Evolutionary conservation across 768 basidiomycete genomes (phyloP).

Genomic region (Candolleomyces efflorescens): DNA sequence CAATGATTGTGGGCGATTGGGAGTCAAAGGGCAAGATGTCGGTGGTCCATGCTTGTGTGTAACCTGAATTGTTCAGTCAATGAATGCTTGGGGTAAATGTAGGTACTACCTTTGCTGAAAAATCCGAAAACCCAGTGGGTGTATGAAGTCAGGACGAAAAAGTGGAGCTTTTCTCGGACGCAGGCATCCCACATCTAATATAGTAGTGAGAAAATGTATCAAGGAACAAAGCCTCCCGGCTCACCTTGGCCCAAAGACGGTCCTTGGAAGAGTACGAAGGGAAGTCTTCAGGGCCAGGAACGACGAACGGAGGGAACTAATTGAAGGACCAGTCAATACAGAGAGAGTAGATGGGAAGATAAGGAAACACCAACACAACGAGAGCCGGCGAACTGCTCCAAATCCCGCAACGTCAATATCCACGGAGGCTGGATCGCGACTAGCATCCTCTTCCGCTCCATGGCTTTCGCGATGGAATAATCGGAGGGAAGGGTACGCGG

Average conservation of each 20-base stretch:
- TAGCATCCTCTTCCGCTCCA: constrained; percentile 33
- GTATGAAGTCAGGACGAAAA: constrained; percentile 59
- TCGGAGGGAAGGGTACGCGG: constrained; percentile 8
- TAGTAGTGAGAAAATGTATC: neutral
- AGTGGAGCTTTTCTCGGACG: constrained; percentile 40
- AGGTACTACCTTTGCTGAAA: constrained; percentile 46
- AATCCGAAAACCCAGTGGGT: constrained; percentile 58
- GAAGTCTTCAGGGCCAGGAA: constrained; percentile 29
- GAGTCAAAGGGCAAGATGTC: constrained; percentile 37
- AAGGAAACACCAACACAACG: neutral
- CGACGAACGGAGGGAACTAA: constrained; percentile 37
- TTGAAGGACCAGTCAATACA: neutral
- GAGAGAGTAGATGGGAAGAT: neutral
- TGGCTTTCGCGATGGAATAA: constrained; percentile 17
- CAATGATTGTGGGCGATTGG: constrained; percentile 43
- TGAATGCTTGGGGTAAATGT: neutral
- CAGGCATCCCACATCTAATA: constrained; percentile 55
- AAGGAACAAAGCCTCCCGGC: neutral
- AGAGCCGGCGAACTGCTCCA: constrained; percentile 45
- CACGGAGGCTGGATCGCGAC: constrained; percentile 61
- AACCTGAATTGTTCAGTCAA: constrained; percentile 31
- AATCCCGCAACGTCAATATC: constrained; percentile 50
- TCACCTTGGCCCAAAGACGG: constrained; percentile 59
- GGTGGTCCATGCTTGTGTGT: constrained; percentile 50
- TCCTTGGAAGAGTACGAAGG: constrained; percentile 38